Base-by-base conservation (phyloP, 1,139 yeast genomes). In the Suhomyces coccinellae region DNA sequence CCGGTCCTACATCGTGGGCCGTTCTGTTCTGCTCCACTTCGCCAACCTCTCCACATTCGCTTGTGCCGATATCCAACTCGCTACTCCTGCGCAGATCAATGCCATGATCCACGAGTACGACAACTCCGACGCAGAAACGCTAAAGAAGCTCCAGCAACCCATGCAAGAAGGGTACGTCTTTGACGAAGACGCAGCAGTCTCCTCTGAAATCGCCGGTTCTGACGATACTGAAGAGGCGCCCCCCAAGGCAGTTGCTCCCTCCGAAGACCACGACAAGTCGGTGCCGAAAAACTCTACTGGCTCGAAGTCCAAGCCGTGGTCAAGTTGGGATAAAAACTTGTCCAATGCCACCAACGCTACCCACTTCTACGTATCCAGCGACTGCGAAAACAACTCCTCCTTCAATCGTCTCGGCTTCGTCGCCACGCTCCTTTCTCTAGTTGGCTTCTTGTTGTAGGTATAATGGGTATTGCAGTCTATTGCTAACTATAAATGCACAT, bases 31-130 rank as follows among this genome's bases (percentile, higher is more conserved):
- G 28, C 72, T 81, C 58, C 85, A 80, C 59, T 73, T 61, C 53
- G 71, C 74, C 26, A 73, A 77, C 54, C 61, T 69, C 50, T 68
- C 78, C 27, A 75, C 71, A 50, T 71, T 80, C 56, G 85, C 85
- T 13, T 81, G 86, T 63, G 83, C 84, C 13, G 77, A 78, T 51
- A 79, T 81, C 47, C 67, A 67, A 45, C 49, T 61, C 38, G 76
- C 73, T 6, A 51, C 55, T 28, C 59, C 56, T 30, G 55, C 48
- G 4, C 55, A 66, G 47, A 48, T 69, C 31, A 52, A 58, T 39
- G 54, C 57, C 37, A 60, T 71, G 47, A 57, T 62, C 29, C 37
- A 57, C 30, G 57, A 57, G 15, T 59, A 61, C 44, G 53, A 52
- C 31, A 41, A 50, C 24, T 49, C 54, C 24, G 60, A 61, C 36